These are phyloP conservation scores for Neurospora sp. DNA, from an alignment of 2,329 filamentous ascomycete species.

Conservation along the genomic window DNA sequence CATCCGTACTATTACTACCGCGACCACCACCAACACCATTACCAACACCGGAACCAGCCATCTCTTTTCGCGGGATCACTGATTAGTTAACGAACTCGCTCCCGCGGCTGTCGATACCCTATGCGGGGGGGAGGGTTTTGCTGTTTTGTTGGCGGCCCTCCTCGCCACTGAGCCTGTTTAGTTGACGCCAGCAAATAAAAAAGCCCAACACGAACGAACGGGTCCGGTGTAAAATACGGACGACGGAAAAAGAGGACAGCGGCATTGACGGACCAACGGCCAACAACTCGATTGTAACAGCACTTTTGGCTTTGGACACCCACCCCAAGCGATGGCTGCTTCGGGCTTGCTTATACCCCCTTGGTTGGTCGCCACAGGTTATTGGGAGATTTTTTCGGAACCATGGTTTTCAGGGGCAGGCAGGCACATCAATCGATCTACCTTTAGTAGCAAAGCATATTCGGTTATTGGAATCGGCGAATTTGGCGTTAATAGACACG, in stretches of 20 bases:
- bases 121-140: background rate
- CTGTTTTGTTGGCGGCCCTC: background rate
- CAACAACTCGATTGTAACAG: background rate
- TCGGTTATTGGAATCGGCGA: constrained; percentile 3
- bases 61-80: background rate
- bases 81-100: background rate
- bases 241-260: background rate
- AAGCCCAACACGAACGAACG: background rate
- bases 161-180: background rate
- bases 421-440: background rate
- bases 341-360: background rate
- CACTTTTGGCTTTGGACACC: background rate
- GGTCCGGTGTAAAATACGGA: background rate
- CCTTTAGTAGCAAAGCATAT: background rate
- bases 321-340: background rate
- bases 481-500: constrained; percentile 5
- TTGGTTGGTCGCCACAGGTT: background rate
- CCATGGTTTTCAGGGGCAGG: background rate
- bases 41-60: background rate
- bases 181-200: background rate
- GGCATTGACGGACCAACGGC: background rate
- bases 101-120: background rate
- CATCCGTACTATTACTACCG: background rate
- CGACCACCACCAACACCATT: background rate
- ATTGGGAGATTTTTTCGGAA: background rate